These are phyloP conservation scores for Smallanthus sonchifolius DNA, from an alignment of 129 eudicot genomes.

Conservation along the genomic window DNA sequence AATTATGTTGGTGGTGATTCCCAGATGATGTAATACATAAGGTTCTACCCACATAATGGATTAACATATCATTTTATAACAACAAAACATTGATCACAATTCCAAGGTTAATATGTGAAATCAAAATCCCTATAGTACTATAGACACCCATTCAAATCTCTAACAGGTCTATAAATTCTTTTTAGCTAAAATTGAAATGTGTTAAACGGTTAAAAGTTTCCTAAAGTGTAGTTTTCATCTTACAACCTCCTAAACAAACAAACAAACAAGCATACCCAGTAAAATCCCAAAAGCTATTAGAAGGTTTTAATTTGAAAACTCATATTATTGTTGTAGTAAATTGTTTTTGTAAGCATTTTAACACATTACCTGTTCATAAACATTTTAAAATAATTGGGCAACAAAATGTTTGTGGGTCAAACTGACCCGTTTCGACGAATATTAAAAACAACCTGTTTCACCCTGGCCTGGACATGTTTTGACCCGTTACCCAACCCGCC, in stretches of 20 bases:
- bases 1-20: no score
- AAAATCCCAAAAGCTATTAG: no score
- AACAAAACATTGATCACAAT: background rate
- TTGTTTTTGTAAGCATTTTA: background rate
- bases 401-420: slow-evolving; percentile 3
- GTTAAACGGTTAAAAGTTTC: background rate
- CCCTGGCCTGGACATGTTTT: background rate
- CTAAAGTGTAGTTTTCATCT: background rate
- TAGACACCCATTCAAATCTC: no score
- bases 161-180: no score
- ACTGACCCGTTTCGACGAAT: background rate
- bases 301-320: no score
- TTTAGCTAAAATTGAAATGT: no score
- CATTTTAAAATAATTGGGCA: background rate
- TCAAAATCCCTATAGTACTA: background rate
- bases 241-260: background rate
- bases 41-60: background rate
- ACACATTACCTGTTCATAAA: background rate
- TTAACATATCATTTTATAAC: background rate
- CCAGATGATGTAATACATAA: no score
- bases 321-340: background rate
- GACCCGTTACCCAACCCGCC: background rate
- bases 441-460: background rate
- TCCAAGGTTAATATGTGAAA: background rate
- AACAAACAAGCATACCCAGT: no score